Evolutionary conservation across 148 eudicot genomes (phyloP).

Genomic region (Arbutus unedo): DNA sequence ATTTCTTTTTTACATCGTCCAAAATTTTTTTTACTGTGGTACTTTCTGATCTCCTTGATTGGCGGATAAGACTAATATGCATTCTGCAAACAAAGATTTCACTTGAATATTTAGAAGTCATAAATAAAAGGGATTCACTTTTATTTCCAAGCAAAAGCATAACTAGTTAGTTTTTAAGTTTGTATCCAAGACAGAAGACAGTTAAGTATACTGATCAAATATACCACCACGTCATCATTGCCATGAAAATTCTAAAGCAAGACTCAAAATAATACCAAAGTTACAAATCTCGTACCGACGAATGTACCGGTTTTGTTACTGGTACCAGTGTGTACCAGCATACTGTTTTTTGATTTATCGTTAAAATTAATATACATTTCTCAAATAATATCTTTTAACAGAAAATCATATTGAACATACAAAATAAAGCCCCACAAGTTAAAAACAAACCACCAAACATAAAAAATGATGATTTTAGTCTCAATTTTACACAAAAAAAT

Average conservation of each 20-base stretch:
- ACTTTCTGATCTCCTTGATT: constrained; percentile 44
- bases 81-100: constrained; percentile 33
- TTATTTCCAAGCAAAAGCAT: neutral
- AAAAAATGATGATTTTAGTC: no score
- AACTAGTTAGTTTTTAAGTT: neutral
- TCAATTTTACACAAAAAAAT: no score
- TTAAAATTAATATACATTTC: no score
- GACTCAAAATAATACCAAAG: no score
- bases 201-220: neutral
- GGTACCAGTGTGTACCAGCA: no score
- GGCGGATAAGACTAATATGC: constrained; percentile 46
- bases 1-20: constrained; percentile 23
- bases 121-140: neutral
- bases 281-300: no score
- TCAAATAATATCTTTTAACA: no score
- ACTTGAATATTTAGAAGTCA: constrained; percentile 15
- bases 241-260: neutral
- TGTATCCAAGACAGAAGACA: neutral
- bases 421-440: no score
- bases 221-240: neutral
- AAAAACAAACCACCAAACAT: no score
- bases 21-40: constrained; percentile 33
- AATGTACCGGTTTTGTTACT: no score
- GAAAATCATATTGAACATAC: no score
- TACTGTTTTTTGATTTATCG: no score